Base-by-base conservation (phyloP, 768 basidiomycete genomes). In the Lentinula sp. region DNA sequence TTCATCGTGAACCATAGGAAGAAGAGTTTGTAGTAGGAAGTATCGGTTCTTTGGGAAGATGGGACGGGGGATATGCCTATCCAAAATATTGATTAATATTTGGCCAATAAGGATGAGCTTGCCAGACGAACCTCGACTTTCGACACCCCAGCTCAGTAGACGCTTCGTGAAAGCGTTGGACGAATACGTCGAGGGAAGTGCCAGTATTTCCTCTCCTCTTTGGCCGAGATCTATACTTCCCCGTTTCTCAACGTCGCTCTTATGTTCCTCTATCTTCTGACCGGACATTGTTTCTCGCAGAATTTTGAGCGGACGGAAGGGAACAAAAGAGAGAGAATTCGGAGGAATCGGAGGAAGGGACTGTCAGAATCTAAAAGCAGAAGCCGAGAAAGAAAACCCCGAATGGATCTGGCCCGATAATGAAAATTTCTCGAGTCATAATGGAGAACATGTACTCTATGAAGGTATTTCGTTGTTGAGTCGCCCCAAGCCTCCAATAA, bases 1-100 rank as follows among this genome's bases (percentile, higher is more conserved):
- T 81, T 81, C 51, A 77, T 74, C 15, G 81, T 76, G 62, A 82
- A 78, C 81, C 81, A 82, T 10, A 81, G 74, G 66, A 82, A 82
- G 70, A 82, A 82, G 43, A 81, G 65, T 56, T 82, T 81, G 63
- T 74, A 77, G 59, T 79, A 74, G 52, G 74, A 74, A n/a, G 71
- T 76, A 61, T 82, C 80, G 15, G 59, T 76, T 54, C 79, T 73
- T 41, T 75, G 70, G 9, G 73, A 73, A 4, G 68, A 61, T 0
- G 73, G 66, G 0, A 80, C 76, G 1, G 81, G 81, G 45, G 74
- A 64, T 28, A 74, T 79, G 0, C 79, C 79, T 63, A 46, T 36
- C 16, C 37, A 43, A 35, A 3, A 23, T 37, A 28, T 57, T 13
- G 18, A 13, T 28, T 10, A 28, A 59, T 46, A 16, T 46, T 12